Conservation (phyloP, 2,329 filamentous ascomycete genomes). For the Sclerotinia minor region DNA sequence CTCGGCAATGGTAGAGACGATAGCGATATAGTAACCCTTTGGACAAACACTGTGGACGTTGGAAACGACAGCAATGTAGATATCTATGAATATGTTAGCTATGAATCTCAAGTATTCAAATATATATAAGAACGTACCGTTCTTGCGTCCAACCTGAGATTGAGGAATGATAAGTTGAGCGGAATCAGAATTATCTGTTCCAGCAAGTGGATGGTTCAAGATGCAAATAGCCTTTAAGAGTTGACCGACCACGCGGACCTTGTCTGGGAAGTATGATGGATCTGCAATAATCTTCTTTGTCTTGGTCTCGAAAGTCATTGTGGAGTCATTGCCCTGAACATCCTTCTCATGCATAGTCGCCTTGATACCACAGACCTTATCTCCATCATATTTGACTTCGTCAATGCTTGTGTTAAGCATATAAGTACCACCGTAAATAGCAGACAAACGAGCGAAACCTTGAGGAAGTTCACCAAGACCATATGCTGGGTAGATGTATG, state of each 20-base stretch:
- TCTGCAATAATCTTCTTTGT: constrained; percentile 94
- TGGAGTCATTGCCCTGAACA: constrained; percentile 56
- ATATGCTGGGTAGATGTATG: constrained; percentile 99
- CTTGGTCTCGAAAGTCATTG: constrained; percentile 94
- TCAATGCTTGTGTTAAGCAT: constrained; percentile 97
- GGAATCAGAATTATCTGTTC: constrained; percentile 86
- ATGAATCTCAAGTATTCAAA: constrained; percentile 21
- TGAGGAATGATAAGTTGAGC: constrained; percentile 96
- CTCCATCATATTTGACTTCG: constrained; percentile 80
- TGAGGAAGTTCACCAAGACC: constrained; percentile 96
- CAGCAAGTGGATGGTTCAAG: constrained; percentile 88
- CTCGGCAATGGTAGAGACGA: constrained; percentile 97
- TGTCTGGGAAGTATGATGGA: constrained; percentile 92
- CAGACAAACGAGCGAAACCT: constrained; percentile 93
- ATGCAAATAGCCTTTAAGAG: constrained; percentile 97
- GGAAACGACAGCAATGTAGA: constrained; percentile 95
- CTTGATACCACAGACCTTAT: constrained; percentile 92
- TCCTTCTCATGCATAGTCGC: constrained; percentile 90
- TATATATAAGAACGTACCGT: constrained; percentile 57
- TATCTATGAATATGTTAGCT: constrained; percentile 56
- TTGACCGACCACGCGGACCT: constrained; percentile 84
- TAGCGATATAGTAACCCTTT: constrained; percentile 98
- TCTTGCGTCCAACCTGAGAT: constrained; percentile 93
- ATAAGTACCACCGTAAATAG: constrained; percentile 98
- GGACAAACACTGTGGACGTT: constrained; percentile 97